Percentiles rank a stretch among this genome's conserved stretches.
phyloP scores from a whole-genome alignment of 305 asterid species.

The Ilex paraguariensis region DNA sequence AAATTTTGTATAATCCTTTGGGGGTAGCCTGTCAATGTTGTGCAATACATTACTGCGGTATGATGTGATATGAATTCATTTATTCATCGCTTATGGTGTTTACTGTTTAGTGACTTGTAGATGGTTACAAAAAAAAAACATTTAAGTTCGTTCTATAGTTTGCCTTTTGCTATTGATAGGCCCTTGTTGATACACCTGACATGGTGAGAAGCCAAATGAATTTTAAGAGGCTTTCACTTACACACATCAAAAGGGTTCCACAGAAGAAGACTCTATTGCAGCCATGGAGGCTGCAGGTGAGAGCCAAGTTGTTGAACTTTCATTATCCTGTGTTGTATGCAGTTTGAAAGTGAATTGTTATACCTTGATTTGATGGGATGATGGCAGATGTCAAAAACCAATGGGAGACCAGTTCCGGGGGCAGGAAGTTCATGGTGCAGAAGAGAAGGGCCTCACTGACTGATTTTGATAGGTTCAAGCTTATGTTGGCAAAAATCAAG shows the following conservation, averaged over 20 bases:
- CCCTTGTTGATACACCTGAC: constrained; percentile 90
- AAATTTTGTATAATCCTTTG: no score
- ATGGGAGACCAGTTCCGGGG: constrained; percentile 97
- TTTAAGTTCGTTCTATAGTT: no score
- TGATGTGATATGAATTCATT: no score
- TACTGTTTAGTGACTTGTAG: no score
- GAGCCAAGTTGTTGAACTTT: constrained; percentile 6
- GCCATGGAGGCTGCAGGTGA: constrained; percentile 94
- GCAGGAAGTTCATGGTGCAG: constrained; percentile 87
- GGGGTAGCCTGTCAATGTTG: no score
- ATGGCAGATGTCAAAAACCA: constrained; percentile 74
- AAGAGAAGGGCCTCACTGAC: constrained; percentile 78
- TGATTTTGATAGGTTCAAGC: constrained; percentile 84
- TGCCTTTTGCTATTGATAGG: constrained; percentile 30
- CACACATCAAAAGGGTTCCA: constrained; percentile 65
- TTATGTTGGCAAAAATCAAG: constrained; percentile 93
- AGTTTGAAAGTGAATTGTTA: background rate
- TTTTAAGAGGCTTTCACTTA: constrained; percentile 84
- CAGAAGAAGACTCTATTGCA: constrained; percentile 75
- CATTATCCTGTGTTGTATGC: background rate
- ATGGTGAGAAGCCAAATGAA: constrained; percentile 87
- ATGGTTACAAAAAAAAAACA: no score
- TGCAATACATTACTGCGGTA: no score
- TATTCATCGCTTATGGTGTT: no score
- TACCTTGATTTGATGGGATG: background rate